Evolutionary conservation across 2,329 filamentous ascomycete species (phyloP), one percentile per base, ranked within the genome.

Genomic region (Alternaria solani): DNA sequence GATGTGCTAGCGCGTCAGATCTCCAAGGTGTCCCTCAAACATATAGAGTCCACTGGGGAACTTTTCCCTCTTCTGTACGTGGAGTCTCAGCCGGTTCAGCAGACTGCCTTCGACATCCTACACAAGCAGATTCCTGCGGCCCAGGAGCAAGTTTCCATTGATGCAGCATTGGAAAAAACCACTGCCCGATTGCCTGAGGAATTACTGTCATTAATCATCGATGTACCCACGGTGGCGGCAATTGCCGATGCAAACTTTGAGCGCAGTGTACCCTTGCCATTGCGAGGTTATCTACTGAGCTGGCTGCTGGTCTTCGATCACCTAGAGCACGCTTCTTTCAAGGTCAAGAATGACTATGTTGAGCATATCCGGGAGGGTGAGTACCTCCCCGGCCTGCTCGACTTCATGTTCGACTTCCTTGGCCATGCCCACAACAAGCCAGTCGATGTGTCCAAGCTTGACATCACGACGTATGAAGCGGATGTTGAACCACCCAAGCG

Each of bases 271-370:
- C 93, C 93, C 11, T 81, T 87, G 0, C 74, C 86, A 0, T 83
- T 97, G 48, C 88, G 93, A 53, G 88, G 89, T 9, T 99, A 97
- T 72, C 84, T 99, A 3, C 83, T 97, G 28, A 91, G 92, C 11
- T 99, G 95, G 95, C 87, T 92, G 64, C 83, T 98, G 1, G 85
- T 97, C 0, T 98, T 96, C 73, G 93, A 96, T 68, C 90, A 94
- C 44, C 96, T 94, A 73, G 82, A 84, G 18, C 87, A 88, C 20
- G 88, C 93, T 12, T 92, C 94, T 0, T 90, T 91, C 76, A 92
- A 93, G 69, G 88, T 98, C 16, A 91, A 93, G 67, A 88, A 87
- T 59, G 89, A 94, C 70, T 98, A 97, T 71, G 86, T 88, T 0
- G 87, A 92, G 25, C 88, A 91, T 59, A 85, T 99, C 57, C 95